phyloP scores from a whole-genome alignment of 495 filamentous ascomycete species.

The Xylaria venustula region DNA sequence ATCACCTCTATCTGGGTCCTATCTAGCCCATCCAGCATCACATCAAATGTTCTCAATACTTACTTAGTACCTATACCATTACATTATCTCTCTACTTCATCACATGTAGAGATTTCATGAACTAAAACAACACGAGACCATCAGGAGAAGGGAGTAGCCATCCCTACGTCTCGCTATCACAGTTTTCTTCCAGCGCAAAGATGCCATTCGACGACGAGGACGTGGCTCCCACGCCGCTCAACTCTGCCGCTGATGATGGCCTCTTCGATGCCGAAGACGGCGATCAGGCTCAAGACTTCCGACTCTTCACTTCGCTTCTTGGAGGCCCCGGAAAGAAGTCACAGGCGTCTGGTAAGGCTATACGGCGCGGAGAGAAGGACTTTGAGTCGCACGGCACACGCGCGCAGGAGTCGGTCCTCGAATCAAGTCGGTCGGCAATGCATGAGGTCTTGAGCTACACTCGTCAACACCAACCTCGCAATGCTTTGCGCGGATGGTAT shows the following conservation, averaged over 20 bases:
- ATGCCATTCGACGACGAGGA: slow-evolving; percentile 43
- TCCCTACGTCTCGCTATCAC: too few species aligned
- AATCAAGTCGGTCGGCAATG: slow-evolving; percentile 84
- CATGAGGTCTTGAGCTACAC: slow-evolving; percentile 76
- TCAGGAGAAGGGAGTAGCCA: too few species aligned
- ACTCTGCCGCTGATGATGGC: slow-evolving; percentile 25
- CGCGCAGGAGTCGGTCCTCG: slow-evolving; percentile 71
- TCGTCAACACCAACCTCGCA: slow-evolving; percentile 60
- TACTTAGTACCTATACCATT: too few species aligned
- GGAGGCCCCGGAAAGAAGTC: slow-evolving; percentile 30
- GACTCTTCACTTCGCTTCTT: slow-evolving; percentile 63
- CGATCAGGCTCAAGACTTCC: slow-evolving; percentile 72
- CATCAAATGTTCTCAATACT: too few species aligned
- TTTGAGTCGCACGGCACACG: slow-evolving; percentile 90
- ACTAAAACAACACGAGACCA: background rate
- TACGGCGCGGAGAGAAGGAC: slow-evolving; percentile 79
- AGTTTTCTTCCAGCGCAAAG: background rate
- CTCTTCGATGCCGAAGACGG: slow-evolving; percentile 74
- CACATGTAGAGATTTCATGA: too few species aligned
- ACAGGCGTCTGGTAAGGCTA: slow-evolving; percentile 40
- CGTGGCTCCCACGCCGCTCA: slow-evolving; percentile 23
- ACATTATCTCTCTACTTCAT: too few species aligned
- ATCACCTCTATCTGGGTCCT: too few species aligned
- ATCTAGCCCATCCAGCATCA: too few species aligned
- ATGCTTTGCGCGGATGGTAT: slow-evolving; percentile 55